A percentile compares a stretch with the other conserved stretches of the same genome.
These are phyloP conservation scores for Mucor circinelloides DNA, from an alignment of 371 early-diverging fungal species.

Conservation along the genomic window DNA sequence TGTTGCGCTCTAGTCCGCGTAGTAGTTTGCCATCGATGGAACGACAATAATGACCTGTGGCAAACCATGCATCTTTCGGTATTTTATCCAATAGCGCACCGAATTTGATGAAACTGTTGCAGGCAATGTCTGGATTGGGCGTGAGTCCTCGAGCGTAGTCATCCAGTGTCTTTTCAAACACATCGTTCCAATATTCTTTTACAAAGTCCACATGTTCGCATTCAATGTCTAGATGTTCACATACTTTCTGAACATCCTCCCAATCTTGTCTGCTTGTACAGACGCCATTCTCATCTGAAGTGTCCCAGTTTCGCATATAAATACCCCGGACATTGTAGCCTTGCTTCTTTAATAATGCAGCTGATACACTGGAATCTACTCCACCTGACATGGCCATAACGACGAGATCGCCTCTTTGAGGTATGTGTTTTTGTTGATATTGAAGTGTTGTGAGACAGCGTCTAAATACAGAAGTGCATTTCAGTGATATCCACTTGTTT, in stretches of 20 bases:
- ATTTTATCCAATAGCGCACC: slow-evolving; percentile 71
- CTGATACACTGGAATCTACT: slow-evolving; percentile 86
- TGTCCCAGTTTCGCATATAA: slow-evolving; percentile 97
- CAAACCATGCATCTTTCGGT: slow-evolving; percentile 62
- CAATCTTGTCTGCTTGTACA: slow-evolving; percentile 83
- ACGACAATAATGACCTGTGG: slow-evolving; percentile 91
- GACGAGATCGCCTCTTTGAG: slow-evolving; percentile 39
- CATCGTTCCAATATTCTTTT: slow-evolving; percentile 90
- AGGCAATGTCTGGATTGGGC: slow-evolving; percentile 92
- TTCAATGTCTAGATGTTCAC: slow-evolving; percentile 66
- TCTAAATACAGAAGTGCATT: slow-evolving; percentile 9
- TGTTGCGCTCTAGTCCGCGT: slow-evolving; percentile 67
- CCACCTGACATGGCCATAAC: slow-evolving; percentile 89
- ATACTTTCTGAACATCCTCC: slow-evolving; percentile 80
- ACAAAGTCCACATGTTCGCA: slow-evolving; percentile 76
- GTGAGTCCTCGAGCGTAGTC: slow-evolving; percentile 78
- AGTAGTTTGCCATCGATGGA: slow-evolving; percentile 34
- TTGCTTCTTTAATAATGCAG: slow-evolving; percentile 26
- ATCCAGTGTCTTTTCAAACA: slow-evolving; percentile 78
- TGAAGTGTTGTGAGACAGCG: slow-evolving; percentile 6
- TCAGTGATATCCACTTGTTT: background rate
- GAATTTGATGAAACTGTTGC: slow-evolving; percentile 93
- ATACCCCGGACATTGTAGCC: slow-evolving; percentile 75
- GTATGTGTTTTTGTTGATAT: background rate
- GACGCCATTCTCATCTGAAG: slow-evolving; percentile 76